These are phyloP conservation scores for Pisolithus sp. DNA, from an alignment of 768 basidiomycete species.

Conservation along the genomic window DNA sequence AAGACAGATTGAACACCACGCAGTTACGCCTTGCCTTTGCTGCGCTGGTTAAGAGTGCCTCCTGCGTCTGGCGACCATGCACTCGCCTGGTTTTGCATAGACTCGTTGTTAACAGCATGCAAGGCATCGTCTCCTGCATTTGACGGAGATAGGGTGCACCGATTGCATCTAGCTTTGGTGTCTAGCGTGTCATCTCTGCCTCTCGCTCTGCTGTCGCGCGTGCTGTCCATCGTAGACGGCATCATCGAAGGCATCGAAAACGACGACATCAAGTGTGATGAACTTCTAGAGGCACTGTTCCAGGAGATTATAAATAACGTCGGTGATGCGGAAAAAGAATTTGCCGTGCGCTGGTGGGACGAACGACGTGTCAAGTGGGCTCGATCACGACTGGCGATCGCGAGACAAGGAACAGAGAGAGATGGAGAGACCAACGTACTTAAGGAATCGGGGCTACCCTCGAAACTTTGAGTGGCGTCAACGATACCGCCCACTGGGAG, in stretches of 20 bases:
- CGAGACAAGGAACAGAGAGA: not conserved
- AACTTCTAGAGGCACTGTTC: conserved; percentile 54
- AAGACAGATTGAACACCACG: conserved; percentile 50
- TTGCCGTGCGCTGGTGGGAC: conserved; percentile 70
- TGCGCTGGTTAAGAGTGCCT: conserved; percentile 61
- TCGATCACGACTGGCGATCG: not conserved
- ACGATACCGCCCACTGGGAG: not conserved
- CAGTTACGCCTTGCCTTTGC: conserved; percentile 74
- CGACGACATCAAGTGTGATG: conserved; percentile 25
- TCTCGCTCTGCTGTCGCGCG: conserved; percentile 45
- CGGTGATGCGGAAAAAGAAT: conserved; percentile 65
- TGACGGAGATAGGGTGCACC: conserved; percentile 33
- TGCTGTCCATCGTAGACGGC: conserved; percentile 44
- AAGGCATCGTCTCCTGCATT: conserved; percentile 12
- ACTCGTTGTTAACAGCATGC: conserved; percentile 46
- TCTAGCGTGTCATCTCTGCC: conserved; percentile 62
- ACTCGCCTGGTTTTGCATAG: conserved; percentile 68
- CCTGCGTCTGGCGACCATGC: conserved; percentile 33
- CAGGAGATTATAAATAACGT: conserved; percentile 56
- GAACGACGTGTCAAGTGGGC: conserved; percentile 30
- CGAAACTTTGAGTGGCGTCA: not conserved
- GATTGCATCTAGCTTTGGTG: conserved; percentile 58
- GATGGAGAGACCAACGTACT: not conserved
- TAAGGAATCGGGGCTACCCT: not conserved
- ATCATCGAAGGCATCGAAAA: conserved; percentile 27